Evolutionary conservation across 352 stramenopile species (phyloP).

Genomic region (Pythium aquatile): DNA sequence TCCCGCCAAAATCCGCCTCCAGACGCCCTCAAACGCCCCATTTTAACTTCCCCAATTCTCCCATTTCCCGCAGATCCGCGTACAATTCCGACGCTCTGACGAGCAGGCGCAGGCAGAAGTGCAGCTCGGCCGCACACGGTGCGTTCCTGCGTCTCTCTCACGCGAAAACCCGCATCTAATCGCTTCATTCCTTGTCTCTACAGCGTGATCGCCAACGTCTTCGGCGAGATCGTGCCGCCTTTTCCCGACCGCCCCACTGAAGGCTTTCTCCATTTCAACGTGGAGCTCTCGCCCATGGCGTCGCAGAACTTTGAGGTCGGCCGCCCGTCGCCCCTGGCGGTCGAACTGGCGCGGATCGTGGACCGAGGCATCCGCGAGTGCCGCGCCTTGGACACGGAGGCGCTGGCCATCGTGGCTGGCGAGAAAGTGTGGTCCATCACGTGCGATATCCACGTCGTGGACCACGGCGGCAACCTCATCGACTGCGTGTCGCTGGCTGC

Average conservation of each 20-base stretch:
- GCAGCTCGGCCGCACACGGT: slow-evolving; percentile 75
- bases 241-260: slow-evolving; percentile 87
- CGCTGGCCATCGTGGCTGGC: slow-evolving; percentile 91
- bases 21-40: not conserved
- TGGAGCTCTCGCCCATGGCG: slow-evolving; percentile 83
- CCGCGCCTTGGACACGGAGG: slow-evolving; percentile 93
- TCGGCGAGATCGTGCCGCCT: slow-evolving; percentile 81
- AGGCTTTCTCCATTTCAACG: slow-evolving; percentile 83
- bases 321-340: slow-evolving; percentile 44
- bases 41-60: not conserved
- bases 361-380: slow-evolving; percentile 91
- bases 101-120: slow-evolving; percentile 77
- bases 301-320: slow-evolving; percentile 75
- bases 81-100: slow-evolving; percentile 81
- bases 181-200: not conserved
- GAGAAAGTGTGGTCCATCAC: slow-evolving; percentile 94
- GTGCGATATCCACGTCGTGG: slow-evolving; percentile 90
- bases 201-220: slow-evolving; percentile 80
- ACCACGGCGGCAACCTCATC: slow-evolving; percentile 91
- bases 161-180: not conserved
- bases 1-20: not conserved
- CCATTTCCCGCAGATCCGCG: slow-evolving; percentile 39
- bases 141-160: slow-evolving; percentile 13
- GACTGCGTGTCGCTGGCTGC: slow-evolving; percentile 92
- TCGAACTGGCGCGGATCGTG: slow-evolving; percentile 87